Evolutionary conservation across 2,329 filamentous ascomycete species (phyloP), one percentile per base, ranked within the genome.

Genomic region (Penicillium corylophilum): DNA sequence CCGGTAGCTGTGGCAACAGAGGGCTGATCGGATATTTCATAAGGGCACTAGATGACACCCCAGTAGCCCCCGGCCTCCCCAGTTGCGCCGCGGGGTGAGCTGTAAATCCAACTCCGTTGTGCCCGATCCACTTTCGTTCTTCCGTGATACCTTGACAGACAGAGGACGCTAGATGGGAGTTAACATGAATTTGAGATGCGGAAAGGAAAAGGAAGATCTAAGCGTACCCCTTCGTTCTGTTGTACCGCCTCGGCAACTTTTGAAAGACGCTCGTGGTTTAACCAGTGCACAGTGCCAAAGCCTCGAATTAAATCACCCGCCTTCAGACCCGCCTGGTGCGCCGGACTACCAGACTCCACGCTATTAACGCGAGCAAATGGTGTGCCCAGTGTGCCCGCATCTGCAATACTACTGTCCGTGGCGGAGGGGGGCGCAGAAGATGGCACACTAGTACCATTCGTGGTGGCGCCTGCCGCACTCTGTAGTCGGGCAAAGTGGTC

Each of bases 311-410:
- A 79, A 72, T 99, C 94, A 22, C 89, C 92, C 2, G 82, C 74
- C 70, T 85, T 86, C 60, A 99, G 75, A 2, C 94, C 94, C 23
- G 94, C 92, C 47, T 81, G 75, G 31, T 89, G 87, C 9, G 94
- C 94, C 12, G 94, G 94, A 64, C 93, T 94, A 46, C 81, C 82
- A 18, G 82, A 72, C 31, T 87, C 85, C 9, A 99, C 88, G 47
- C 82, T 88, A 67, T 96, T 96, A 61, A 99, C 89, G 69, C 85
- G 94, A 28, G 94, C 94, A 70, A 99, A 99, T 0, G 88, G 84
- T 41, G 79, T 78, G 56, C 84, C 81, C 18, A 82, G 62, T 8
- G 74, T 59, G n/a, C 65, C 63, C 36, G 62, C 49, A 52, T 60
- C 55, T 28, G 60, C 50, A 46, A 52, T 54, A 49, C 61, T 64